Conservation (phyloP, 2,329 filamentous ascomycete species). For the Lasiodiplodia sp. region DNA sequence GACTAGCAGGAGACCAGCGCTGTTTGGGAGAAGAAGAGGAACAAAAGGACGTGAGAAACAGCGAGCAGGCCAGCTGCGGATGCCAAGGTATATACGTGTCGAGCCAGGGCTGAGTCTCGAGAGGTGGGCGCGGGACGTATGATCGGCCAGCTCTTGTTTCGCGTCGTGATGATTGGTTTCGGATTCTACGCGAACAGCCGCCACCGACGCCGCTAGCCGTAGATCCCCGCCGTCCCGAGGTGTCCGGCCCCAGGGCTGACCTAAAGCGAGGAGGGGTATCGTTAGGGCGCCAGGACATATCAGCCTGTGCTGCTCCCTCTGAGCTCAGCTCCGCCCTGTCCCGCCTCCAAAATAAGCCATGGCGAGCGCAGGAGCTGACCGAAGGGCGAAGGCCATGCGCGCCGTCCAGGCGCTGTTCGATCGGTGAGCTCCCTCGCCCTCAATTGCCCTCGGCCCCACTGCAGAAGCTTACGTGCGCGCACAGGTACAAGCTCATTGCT, state of each 20-base stretch:
- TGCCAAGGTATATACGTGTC: constrained; percentile 18
- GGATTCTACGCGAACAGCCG: constrained; percentile 5
- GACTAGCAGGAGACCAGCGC: not conserved
- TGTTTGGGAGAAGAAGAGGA: not conserved
- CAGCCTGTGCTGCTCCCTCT: not conserved
- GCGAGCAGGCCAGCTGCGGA: not conserved
- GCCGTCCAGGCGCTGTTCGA: constrained; percentile 49
- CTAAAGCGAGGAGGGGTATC: constrained; percentile 7
- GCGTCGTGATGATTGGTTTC: constrained; percentile 19
- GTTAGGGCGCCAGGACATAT: not conserved
- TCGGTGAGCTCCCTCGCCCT: constrained; percentile 29
- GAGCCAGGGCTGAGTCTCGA: constrained; percentile 2
- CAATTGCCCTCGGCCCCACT: constrained; percentile 5
- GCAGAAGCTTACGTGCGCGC: constrained; percentile 18
- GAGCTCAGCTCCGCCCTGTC: not conserved
- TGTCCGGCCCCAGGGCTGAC: constrained; percentile 18
- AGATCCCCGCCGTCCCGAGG: constrained; percentile 27
- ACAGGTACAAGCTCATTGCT: constrained; percentile 43
- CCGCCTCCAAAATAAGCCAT: constrained; percentile 31
- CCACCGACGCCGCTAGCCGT: constrained; percentile 12
- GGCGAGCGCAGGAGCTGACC: constrained; percentile 35
- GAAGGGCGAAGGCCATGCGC: constrained; percentile 44
- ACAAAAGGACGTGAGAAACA: not conserved
- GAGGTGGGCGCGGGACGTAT: constrained; percentile 5
- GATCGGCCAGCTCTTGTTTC: constrained; percentile 21